These are phyloP conservation scores for Colletotrichum truncatum DNA, from an alignment of 2,329 filamentous ascomycete species.

Conservation along the genomic window DNA sequence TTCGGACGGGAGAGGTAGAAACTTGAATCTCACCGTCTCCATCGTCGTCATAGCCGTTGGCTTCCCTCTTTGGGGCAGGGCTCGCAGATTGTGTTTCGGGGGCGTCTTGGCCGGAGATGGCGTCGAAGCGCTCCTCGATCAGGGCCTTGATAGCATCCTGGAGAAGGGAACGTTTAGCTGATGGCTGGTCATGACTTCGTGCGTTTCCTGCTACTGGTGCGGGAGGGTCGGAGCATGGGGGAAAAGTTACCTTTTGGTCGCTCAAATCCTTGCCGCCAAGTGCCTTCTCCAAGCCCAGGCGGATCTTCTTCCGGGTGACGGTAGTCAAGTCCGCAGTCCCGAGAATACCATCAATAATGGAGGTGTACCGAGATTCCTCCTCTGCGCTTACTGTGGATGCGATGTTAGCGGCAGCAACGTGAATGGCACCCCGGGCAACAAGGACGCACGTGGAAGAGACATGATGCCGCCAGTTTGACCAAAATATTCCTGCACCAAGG, in stretches of 20 bases:
- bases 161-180: background rate
- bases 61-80: conserved; percentile 44
- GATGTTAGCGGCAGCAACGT: background rate
- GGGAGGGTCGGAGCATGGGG: background rate
- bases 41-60: conserved; percentile 45
- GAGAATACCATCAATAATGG: conserved; percentile 69
- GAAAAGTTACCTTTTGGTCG: conserved; percentile 61
- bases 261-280: conserved; percentile 66
- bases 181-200: no score
- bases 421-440: no score
- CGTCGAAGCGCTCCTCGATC: conserved; percentile 79
- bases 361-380: conserved; percentile 62
- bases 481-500: background rate
- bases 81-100: conserved; percentile 39
- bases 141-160: conserved; percentile 76
- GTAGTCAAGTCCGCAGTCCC: conserved; percentile 67
- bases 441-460: conserved; percentile 26
- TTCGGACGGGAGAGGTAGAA: conserved; percentile 59
- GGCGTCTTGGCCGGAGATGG: conserved; percentile 55
- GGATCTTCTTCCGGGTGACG: conserved; percentile 71
- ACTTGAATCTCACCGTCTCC: conserved; percentile 56
- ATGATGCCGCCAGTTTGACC: conserved; percentile 11
- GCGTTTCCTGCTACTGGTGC: background rate
- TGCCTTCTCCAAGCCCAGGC: conserved; percentile 62
- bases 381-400: conserved; percentile 54